Evolutionary conservation across 148 eudicot species (phyloP), one percentile per base, ranked within the genome.

Genomic region (Nyssa sinensis): DNA sequence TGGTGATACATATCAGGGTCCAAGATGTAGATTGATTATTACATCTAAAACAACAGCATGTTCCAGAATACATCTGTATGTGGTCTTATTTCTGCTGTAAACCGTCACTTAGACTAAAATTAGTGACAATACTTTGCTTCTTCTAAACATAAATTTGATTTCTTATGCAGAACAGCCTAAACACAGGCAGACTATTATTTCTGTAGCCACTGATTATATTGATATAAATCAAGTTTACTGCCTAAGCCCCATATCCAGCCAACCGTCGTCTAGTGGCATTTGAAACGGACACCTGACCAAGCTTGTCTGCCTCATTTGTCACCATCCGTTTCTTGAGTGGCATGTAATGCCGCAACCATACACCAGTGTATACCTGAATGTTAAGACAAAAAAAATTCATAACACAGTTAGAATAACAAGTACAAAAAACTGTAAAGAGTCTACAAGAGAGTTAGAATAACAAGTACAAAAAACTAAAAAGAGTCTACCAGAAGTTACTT

Each of bases 221-320:
- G 68, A 59, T n/a, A 37, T 19, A 61, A 24, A 66, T 44, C 17
- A 10, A 62, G 39, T 64, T 39, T 23, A 34, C 53, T n/a, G 57
- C 57, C 78, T 84, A 89, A 61, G 84, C 83, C 69, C 89, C 95
- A 27, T 86, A 81, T 25, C 98, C 98, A 73, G 97, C 82, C 59
- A 92, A 82, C 9, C 98, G 81, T 29, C 97, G 76, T 82, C 91
- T 89, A 33, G 96, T 88, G 67, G 98, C 98, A 80, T 95, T 95
- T 65, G 98, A 95, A 68, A 88, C 86, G 0, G 97, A 84, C 64
- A 95, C 79, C 80, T 95, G 86, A 12, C 96, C 91, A 7, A 92
- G 89, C 76, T 86, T 86, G 82, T 93, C 92, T 3, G 74, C 76
- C 33, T 62, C 81, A 7, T 32, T 62, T 62, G 85, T 14, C 62